These are phyloP conservation scores for Candida freyschussii DNA, from an alignment of 1,139 yeast species.

Conservation along the genomic window DNA sequence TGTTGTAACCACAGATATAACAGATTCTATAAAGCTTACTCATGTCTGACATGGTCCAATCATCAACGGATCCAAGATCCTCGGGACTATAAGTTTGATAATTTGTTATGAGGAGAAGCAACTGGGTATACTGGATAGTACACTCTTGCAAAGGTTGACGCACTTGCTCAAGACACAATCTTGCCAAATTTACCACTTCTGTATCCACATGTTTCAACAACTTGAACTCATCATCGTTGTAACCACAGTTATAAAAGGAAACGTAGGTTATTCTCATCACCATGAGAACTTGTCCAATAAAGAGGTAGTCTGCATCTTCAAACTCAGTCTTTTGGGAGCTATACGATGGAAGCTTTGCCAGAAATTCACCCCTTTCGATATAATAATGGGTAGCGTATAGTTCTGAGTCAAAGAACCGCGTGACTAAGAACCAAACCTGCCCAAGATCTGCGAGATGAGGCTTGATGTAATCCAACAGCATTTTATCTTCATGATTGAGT, in stretches of 20 bases:
- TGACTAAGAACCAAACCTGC: conserved; percentile 9
- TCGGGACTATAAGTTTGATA: conserved; percentile 6
- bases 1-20: conserved; percentile 3
- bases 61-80: conserved; percentile 2
- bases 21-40: conserved; percentile 5
- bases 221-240: conserved; percentile 5
- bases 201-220: conserved; percentile 5
- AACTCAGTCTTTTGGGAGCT: conserved; percentile 2
- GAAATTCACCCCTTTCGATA: conserved; percentile 6
- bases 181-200: conserved; percentile 7
- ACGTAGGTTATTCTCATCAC: conserved; percentile 10
- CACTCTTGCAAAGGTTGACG: conserved; percentile 2
- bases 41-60: conserved; percentile 8
- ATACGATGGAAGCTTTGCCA: conserved; percentile 4
- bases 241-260: conserved; percentile 11
- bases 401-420: conserved; percentile 10
- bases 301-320: conserved; percentile 8
- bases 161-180: conserved; percentile 7
- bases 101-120: conserved; percentile 3
- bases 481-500: conserved; percentile 1
- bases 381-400: conserved; percentile 5
- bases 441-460: conserved; percentile 6
- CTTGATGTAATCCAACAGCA: conserved; percentile 5
- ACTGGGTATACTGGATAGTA: conserved; percentile 6
- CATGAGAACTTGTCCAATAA: conserved; percentile 10